A percentile compares a stretch with the other conserved stretches of the same genome.
phyloP scores from a whole-genome alignment of 306 rosid species.

The Glycine tomentella region DNA sequence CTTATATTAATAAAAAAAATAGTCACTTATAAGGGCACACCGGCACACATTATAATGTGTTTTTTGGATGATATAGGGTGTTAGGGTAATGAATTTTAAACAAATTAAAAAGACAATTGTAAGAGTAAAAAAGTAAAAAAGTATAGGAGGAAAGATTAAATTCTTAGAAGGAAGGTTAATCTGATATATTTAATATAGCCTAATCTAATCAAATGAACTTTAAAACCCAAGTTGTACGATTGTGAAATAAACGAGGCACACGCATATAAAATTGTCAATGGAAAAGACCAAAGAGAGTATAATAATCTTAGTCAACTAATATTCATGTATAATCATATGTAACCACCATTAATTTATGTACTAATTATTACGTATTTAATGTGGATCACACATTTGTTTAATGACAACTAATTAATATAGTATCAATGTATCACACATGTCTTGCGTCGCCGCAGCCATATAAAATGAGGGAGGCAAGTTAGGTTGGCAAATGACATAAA shows the following conservation, averaged over 20 bases:
- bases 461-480: constrained; percentile 31
- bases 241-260: not conserved
- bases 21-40: no score
- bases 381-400: constrained; percentile 29
- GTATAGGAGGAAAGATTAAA: not conserved
- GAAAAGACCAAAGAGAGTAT: constrained; percentile 41
- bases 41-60: no score
- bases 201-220: not conserved
- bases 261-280: constrained; percentile 33
- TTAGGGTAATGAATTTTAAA: no score
- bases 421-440: no score
- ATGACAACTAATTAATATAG: no score
- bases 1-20: no score
- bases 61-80: no score
- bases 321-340: not conserved
- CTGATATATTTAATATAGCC: not conserved
- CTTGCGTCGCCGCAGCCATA: constrained; percentile 32
- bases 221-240: not conserved
- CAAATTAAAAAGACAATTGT: no score
- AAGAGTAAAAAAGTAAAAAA: no score
- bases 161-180: not conserved
- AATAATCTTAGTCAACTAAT: constrained; percentile 39
- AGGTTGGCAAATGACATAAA: constrained; percentile 38
- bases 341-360: not conserved
- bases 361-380: not conserved